Base-by-base conservation (phyloP, 305 asterid species). In the Vinca major region DNA sequence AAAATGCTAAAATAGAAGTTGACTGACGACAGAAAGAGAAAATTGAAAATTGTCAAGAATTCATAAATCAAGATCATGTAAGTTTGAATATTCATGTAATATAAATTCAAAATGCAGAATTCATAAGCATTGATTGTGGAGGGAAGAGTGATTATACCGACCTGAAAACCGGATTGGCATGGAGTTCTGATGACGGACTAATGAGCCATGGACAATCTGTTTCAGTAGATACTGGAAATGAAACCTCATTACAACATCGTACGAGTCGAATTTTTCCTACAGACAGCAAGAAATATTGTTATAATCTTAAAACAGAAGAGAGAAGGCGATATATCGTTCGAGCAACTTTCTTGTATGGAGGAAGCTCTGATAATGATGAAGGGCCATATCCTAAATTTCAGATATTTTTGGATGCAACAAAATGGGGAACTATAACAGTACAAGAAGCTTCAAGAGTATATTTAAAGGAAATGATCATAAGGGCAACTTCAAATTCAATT, bases 61-160 rank as follows among this genome's bases (percentile, higher is more conserved):
- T 26, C 33, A n/a, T 33, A n/a, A 47, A 11, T 3, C 17, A 17
- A 8, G 66, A 58, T 43, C 21, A 12, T 71, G 14, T 52, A 57
- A 66, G 51, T 40, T 36, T 17, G 57, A 26, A 26, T 26, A 26
- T 17, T 53, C 5, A 67, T n/a, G 47, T 12, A 7, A 14, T 7
- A 19, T 11, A 12, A 65, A 50, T 49, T 68, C 67, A 44, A 50
- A 37, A 37, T 82, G 95, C 97, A 90, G 99, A 93, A 75, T 93
- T 93, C 84, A 73, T 83, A 37, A 93, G 95, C 78, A 80, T 93
- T 75, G 99, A 93, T 79, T 93, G 99, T 75, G 99, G 99, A 73
- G 91, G 88, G 57, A 78, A 81, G 51, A 77, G 67, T 11, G 87
- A 81, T 71, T 80, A 89, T 79, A 90, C 87, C 0, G 99, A 90